A percentile compares a stretch with the other conserved stretches of the same genome.
Conservation (phyloP, 164 flowering plant species). For the Magnolia changhungtana region DNA sequence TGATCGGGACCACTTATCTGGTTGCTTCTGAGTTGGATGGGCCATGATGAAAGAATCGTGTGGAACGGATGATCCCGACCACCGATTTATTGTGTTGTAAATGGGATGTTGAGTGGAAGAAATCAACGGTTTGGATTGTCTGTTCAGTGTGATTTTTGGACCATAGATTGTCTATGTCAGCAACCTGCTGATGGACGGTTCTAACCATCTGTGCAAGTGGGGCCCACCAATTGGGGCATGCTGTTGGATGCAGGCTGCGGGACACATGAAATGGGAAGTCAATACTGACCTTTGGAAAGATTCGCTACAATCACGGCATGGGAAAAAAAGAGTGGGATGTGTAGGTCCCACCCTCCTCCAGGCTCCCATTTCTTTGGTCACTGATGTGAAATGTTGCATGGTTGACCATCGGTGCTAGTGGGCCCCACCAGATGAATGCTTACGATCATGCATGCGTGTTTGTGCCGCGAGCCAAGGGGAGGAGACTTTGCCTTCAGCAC, state of each 20-base stretch:
- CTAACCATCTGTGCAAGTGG: background rate
- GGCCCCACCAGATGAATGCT: too few species aligned
- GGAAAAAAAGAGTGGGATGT: background rate
- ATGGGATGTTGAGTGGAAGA: background rate
- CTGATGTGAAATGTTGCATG: too few species aligned
- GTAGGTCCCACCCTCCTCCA: background rate
- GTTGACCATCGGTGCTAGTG: too few species aligned
- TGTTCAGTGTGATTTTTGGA: background rate
- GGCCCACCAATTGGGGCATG: too few species aligned
- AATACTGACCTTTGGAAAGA: background rate
- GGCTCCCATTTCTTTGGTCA: background rate
- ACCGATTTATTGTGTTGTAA: background rate
- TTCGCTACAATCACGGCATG: constrained; percentile 4
- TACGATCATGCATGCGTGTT: too few species aligned
- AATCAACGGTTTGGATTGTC: background rate
- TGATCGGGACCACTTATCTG: background rate
- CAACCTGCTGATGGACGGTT: background rate
- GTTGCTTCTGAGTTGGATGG: background rate
- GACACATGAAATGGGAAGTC: background rate
- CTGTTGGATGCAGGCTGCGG: too few species aligned
- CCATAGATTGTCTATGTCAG: background rate
- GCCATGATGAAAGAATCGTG: background rate
- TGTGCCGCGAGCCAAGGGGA: too few species aligned
- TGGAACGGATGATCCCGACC: background rate
- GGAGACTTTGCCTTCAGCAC: too few species aligned